A percentile compares a stretch with the other conserved stretches of the same genome.
Conservation (phyloP, 306 rosid genomes). For the Vigna nakashimae region DNA sequence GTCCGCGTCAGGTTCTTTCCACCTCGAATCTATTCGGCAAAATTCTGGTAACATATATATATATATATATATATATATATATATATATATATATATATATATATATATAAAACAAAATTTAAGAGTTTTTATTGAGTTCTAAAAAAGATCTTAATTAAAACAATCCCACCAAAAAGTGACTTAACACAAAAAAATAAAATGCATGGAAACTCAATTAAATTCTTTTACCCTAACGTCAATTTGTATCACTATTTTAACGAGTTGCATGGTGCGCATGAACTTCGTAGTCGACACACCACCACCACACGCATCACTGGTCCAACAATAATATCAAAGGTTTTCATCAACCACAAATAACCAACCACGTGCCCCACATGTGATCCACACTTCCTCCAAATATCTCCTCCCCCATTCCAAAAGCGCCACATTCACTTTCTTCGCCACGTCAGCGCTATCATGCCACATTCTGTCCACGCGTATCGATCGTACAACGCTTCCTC, state of each 20-base stretch:
- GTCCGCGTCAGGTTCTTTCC: too few relatives aligned
- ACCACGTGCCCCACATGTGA: neutral
- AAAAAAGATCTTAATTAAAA: too few relatives aligned
- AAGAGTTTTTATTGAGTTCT: too few relatives aligned
- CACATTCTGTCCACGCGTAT: neutral
- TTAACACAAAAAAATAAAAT: too few relatives aligned
- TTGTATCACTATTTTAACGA: neutral
- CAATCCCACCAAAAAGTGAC: too few relatives aligned
- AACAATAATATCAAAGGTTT: neutral
- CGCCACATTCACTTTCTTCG: constrained; percentile 26
- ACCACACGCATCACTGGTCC: neutral
- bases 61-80: too few relatives aligned
- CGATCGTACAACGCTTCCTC: neutral
- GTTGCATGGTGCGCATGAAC: neutral
- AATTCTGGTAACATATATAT: too few relatives aligned
- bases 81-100: too few relatives aligned
- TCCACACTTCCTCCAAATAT: constrained; percentile 7
- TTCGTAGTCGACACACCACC: neutral
- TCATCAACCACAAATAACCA: neutral
- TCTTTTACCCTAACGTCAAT: neutral
- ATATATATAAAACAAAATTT: too few relatives aligned
- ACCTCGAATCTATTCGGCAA: too few relatives aligned
- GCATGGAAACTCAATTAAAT: too few relatives aligned
- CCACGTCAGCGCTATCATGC: constrained; percentile 6
- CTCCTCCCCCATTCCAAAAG: constrained; percentile 21